phyloP scores from a whole-genome alignment of 768 basidiomycete genomes.

The Boletus pseudopeckii region DNA sequence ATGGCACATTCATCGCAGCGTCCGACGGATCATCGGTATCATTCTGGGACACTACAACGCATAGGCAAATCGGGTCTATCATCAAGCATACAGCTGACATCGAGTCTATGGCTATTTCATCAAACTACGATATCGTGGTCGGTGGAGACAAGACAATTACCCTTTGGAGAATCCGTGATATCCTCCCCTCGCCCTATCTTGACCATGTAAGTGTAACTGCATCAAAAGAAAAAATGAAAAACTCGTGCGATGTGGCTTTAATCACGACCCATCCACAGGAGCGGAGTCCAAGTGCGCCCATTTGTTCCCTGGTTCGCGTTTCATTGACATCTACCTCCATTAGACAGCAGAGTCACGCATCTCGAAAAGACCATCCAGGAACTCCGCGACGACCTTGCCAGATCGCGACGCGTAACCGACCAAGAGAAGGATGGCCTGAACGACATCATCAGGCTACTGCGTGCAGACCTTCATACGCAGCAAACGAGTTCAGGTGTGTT shows the following conservation, averaged over 20 bases:
- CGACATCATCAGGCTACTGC: not conserved
- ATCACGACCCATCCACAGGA: too few species aligned
- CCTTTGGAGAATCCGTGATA: not conserved
- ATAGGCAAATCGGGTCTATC: not conserved
- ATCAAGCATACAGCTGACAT: not conserved
- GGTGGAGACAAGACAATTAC: not conserved
- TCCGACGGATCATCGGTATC: not conserved
- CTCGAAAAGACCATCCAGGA: too few species aligned
- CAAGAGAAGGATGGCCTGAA: not conserved
- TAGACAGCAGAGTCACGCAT: too few species aligned
- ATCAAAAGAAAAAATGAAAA: too few species aligned
- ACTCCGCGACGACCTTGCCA: too few species aligned
- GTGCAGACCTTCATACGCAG: not conserved
- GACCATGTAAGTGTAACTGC: not conserved
- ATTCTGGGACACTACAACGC: conserved; percentile 7
- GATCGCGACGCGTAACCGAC: not conserved
- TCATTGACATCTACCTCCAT: too few species aligned
- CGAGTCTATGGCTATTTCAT: conserved; percentile 1
- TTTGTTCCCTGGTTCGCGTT: too few species aligned
- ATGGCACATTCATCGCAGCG: conserved; percentile 1
- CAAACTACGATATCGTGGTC: not conserved
- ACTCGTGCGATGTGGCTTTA: too few species aligned
- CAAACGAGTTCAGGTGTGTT: not conserved
- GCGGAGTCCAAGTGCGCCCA: too few species aligned
- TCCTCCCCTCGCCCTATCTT: conserved; percentile 2